These are phyloP conservation scores for Candida sanyiensis DNA, from an alignment of 805 yeast genomes.

Conservation along the genomic window DNA sequence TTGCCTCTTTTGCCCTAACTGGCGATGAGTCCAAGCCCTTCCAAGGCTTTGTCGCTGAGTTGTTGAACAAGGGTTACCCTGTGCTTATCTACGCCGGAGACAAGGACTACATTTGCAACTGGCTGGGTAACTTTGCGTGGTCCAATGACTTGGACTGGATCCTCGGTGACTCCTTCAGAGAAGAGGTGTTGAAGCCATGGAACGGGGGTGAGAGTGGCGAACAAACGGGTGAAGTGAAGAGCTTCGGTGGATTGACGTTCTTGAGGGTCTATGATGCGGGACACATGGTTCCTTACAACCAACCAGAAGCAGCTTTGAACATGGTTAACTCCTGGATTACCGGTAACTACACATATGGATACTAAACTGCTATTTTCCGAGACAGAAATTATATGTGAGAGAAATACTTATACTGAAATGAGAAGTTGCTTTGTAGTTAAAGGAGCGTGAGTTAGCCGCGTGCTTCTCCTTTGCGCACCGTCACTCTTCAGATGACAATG, in stretches of 20 bases:
- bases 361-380: slow-evolving; percentile 1
- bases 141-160: slow-evolving; percentile 63
- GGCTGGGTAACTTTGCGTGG: slow-evolving; percentile 90
- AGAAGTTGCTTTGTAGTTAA: too few species aligned
- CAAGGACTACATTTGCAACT: slow-evolving; percentile 87
- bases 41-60: slow-evolving; percentile 64
- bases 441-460: too few species aligned
- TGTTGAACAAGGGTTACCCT: slow-evolving; percentile 66
- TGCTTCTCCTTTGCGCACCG: too few species aligned
- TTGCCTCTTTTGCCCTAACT: slow-evolving; percentile 59
- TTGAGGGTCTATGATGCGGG: slow-evolving; percentile 78
- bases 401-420: too few species aligned
- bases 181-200: slow-evolving; percentile 40
- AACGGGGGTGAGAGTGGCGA: slow-evolving; percentile 30
- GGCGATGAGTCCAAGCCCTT: slow-evolving; percentile 88
- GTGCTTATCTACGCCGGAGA: slow-evolving; percentile 92
- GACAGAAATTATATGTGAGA: too few species aligned
- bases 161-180: slow-evolving; percentile 42
- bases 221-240: slow-evolving; percentile 69
- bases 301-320: slow-evolving; percentile 64
- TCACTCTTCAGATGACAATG: too few species aligned
- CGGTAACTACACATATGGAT: slow-evolving; percentile 33
- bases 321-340: slow-evolving; percentile 73
- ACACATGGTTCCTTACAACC: slow-evolving; percentile 90
- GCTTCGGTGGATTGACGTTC: slow-evolving; percentile 64